Conservation (phyloP, 148 eudicot genomes). For the Selenicereus undatus region DNA sequence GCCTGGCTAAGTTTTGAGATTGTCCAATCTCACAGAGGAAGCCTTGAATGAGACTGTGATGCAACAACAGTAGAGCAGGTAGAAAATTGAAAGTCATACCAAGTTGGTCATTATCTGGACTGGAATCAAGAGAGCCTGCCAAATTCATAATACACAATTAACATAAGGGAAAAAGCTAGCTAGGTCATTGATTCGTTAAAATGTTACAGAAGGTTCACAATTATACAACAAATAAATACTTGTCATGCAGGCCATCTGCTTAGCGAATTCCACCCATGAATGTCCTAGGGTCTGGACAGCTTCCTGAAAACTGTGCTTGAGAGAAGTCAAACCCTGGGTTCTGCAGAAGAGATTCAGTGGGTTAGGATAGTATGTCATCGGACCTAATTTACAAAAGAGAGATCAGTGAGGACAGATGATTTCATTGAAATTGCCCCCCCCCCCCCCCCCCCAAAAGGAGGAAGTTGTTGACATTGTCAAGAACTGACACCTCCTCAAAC, state of each 20-base stretch:
- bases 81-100: not conserved
- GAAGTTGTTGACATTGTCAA: not conserved
- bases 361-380: not conserved
- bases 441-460: not conserved
- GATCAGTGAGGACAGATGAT: not conserved
- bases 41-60: no score
- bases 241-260: not conserved
- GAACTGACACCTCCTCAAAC: not conserved
- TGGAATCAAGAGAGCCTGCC: not conserved
- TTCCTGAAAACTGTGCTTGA: conserved; percentile 85
- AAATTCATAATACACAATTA: conserved; percentile 1
- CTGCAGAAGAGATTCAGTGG: conserved; percentile 37
- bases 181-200: conserved; percentile 7
- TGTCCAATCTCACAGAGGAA: not conserved
- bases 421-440: no score
- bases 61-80: not conserved
- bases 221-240: conserved; percentile 11
- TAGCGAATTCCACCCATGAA: conserved; percentile 88
- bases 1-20: not conserved
- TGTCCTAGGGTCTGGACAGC: conserved; percentile 95
- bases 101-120: conserved; percentile 5
- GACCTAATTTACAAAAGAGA: not conserved
- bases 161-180: not conserved
- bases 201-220: conserved; percentile 7
- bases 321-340: conserved; percentile 98